A percentile compares a stretch with the other conserved stretches of the same genome.
phyloP scores from a whole-genome alignment of 306 rosid species.

The Senna tora region DNA sequence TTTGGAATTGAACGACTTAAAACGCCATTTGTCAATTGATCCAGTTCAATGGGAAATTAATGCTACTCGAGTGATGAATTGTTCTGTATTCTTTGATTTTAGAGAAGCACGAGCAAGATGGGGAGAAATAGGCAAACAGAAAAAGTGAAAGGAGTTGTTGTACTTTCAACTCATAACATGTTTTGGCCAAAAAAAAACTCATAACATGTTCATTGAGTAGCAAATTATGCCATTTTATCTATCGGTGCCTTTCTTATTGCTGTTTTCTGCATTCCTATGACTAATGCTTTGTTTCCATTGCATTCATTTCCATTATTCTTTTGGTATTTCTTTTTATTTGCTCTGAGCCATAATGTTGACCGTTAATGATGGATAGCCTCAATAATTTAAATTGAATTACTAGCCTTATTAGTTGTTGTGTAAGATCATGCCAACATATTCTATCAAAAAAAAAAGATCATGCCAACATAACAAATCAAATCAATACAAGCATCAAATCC shows the following conservation, averaged over 20 bases:
- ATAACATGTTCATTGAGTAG: not conserved
- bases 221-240: slow-evolving; percentile 1
- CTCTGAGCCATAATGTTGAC: too few relatives aligned
- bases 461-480: too few relatives aligned
- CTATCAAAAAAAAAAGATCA: too few relatives aligned
- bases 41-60: slow-evolving; percentile 24
- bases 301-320: too few relatives aligned
- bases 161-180: slow-evolving; percentile 8
- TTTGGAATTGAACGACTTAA: slow-evolving; percentile 25
- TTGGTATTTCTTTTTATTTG: too few relatives aligned
- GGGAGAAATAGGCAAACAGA: slow-evolving; percentile 16
- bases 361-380: too few relatives aligned
- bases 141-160: slow-evolving; percentile 19
- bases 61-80: not conserved
- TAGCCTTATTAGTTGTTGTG: too few relatives aligned
- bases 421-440: too few relatives aligned
- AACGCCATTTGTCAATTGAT: slow-evolving; percentile 10
- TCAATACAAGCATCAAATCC: too few relatives aligned
- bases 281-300: too few relatives aligned
- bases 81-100: not conserved
- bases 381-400: too few relatives aligned
- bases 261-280: not conserved
- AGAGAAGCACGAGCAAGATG: not conserved
- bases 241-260: not conserved
- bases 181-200: too few relatives aligned